phyloP scores from a whole-genome alignment of 1,284 basidiomycete species.

The Butyriboletus appendiculatus region DNA sequence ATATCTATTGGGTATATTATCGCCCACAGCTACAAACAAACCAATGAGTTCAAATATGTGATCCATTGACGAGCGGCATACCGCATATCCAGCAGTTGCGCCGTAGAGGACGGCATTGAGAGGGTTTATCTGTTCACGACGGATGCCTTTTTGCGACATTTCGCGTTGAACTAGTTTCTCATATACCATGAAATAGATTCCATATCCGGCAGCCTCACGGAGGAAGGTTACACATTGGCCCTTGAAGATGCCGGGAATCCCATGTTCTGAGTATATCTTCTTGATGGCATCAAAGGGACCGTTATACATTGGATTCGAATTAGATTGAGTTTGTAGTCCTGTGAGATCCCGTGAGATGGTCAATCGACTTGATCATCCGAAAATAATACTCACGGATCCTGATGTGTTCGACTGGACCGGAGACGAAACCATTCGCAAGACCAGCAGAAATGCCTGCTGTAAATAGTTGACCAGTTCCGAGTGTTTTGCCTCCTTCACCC shows the following conservation, averaged over 20 bases:
- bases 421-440: constrained; percentile 89
- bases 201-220: constrained; percentile 86
- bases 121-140: constrained; percentile 76
- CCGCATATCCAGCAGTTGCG: constrained; percentile 83
- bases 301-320: constrained; percentile 69
- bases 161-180: constrained; percentile 91
- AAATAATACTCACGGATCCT: constrained; percentile 79
- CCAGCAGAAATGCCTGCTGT: constrained; percentile 83
- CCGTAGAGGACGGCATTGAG: constrained; percentile 82
- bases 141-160: constrained; percentile 67
- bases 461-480: constrained; percentile 72
- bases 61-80: constrained; percentile 39
- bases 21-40: constrained; percentile 64
- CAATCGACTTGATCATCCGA: background rate
- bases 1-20: constrained; percentile 93
- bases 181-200: constrained; percentile 91
- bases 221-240: constrained; percentile 90
- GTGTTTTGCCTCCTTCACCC: constrained; percentile 56
- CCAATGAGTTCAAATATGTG: background rate
- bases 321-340: constrained; percentile 89
- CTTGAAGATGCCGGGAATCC: constrained; percentile 88
- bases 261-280: constrained; percentile 76
- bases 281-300: constrained; percentile 86
- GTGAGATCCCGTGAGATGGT: constrained; percentile 13
- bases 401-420: constrained; percentile 96